phyloP scores from a whole-genome alignment of 1,284 basidiomycete species.

The Sanghuangporus weigelae region DNA sequence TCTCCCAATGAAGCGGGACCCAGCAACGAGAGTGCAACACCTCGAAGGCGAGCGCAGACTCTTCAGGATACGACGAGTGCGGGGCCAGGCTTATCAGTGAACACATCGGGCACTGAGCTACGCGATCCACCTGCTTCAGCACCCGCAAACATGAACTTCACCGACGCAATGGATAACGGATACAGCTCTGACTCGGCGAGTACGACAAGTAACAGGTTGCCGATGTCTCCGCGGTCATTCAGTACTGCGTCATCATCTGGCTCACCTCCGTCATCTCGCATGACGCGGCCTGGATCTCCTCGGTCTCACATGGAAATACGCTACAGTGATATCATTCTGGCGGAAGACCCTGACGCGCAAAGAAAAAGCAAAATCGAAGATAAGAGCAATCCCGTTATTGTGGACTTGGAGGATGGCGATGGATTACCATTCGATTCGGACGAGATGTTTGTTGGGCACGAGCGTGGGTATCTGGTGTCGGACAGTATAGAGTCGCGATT shows the following conservation, averaged over 20 bases:
- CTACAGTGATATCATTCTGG: not conserved
- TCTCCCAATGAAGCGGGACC: not conserved
- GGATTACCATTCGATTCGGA: constrained; percentile 6
- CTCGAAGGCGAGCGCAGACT: constrained; percentile 13
- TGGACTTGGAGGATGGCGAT: constrained; percentile 13
- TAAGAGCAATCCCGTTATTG: constrained; percentile 4
- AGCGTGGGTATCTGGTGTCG: constrained; percentile 12
- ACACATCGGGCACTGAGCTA: not conserved
- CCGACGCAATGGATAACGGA: constrained; percentile 3
- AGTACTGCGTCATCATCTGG: not conserved
- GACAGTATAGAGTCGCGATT: not conserved
- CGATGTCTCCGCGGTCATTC: not conserved
- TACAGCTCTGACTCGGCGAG: constrained; percentile 9
- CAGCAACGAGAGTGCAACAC: not conserved
- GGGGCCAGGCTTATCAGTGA: not conserved
- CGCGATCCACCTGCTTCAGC: constrained; percentile 12
- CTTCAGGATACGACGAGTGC: not conserved
- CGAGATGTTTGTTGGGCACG: constrained; percentile 2
- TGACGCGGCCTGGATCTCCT: not conserved
- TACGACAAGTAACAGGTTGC: not conserved
- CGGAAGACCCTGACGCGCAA: not conserved
- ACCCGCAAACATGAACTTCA: constrained; percentile 4
- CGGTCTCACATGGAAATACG: not conserved
- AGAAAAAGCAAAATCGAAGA: not conserved
- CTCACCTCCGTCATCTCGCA: not conserved